phyloP scores from a whole-genome alignment of 1,284 basidiomycete genomes.

The Polyporus tsugae region DNA sequence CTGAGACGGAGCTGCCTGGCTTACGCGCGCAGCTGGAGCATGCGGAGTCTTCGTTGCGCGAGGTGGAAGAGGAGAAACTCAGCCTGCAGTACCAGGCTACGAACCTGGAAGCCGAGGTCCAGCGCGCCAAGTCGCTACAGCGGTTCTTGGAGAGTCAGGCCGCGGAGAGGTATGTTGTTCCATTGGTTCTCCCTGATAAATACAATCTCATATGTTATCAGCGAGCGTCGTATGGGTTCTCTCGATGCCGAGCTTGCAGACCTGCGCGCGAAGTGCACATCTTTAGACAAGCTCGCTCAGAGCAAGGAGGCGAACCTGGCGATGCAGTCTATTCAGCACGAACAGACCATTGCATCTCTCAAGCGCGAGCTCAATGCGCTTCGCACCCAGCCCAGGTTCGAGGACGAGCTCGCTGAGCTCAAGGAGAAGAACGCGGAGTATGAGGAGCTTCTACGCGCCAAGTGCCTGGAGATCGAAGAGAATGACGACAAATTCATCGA shows the following conservation, averaged over 20 bases:
- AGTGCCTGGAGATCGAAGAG: constrained; percentile 82
- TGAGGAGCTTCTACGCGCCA: constrained; percentile 71
- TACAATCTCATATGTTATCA: constrained; percentile 41
- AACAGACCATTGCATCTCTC: constrained; percentile 64
- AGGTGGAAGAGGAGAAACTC: constrained; percentile 57
- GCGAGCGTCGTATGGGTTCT: constrained; percentile 53
- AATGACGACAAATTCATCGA: constrained; percentile 82
- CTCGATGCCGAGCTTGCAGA: constrained; percentile 59
- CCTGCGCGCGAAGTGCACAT: constrained; percentile 52
- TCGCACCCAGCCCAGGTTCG: constrained; percentile 61
- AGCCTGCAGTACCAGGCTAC: constrained; percentile 63
- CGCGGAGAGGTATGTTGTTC: constrained; percentile 57
- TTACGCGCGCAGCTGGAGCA: constrained; percentile 42
- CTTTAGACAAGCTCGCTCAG: constrained; percentile 64
- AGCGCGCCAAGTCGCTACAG: constrained; percentile 64
- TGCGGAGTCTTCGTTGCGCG: constrained; percentile 32
- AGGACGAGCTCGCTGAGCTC: constrained; percentile 62
- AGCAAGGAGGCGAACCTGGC: constrained; percentile 70
- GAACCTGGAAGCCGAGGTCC: constrained; percentile 66
- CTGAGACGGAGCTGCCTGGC: constrained; percentile 40
- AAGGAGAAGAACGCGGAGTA: constrained; percentile 76
- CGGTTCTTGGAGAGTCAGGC: constrained; percentile 69
- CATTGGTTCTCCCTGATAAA: constrained; percentile 13
- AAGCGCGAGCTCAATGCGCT: constrained; percentile 62
- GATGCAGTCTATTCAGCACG: constrained; percentile 68